Conservation (phyloP, 768 basidiomycete species). For the Tricholoma bakamatsutake region DNA sequence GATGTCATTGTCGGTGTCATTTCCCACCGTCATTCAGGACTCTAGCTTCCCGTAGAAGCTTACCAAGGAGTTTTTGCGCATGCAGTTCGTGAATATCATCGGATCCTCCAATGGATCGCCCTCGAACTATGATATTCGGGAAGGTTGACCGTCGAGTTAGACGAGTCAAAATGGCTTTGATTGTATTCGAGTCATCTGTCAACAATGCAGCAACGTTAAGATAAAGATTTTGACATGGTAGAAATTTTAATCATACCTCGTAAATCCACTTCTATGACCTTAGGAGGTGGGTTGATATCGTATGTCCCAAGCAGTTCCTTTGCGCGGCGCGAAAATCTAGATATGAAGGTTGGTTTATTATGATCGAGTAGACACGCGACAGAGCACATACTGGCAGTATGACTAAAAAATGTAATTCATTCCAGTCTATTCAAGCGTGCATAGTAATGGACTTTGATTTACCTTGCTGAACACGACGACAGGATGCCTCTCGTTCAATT, state of each 20-base stretch:
- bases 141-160: constrained; percentile 66
- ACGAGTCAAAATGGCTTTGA: constrained; percentile 63
- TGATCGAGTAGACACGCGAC: neutral
- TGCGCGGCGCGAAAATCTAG: constrained; percentile 53
- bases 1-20: constrained; percentile 6
- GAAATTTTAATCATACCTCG: constrained; percentile 38
- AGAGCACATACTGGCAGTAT: constrained; percentile 58
- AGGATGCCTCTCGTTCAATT: constrained; percentile 47
- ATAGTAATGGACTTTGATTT: constrained; percentile 11
- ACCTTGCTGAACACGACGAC: constrained; percentile 83
- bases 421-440: neutral
- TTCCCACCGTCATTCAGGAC: constrained; percentile 21
- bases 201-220: neutral
- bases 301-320: constrained; percentile 60
- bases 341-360: constrained; percentile 3
- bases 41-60: constrained; percentile 43
- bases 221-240: neutral
- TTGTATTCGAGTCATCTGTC: constrained; percentile 52
- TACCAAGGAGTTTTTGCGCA: constrained; percentile 35
- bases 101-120: constrained; percentile 59
- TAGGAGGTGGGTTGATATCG: constrained; percentile 56
- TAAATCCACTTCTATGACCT: constrained; percentile 70
- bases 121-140: constrained; percentile 67
- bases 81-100: constrained; percentile 55
- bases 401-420: constrained; percentile 33